A percentile compares a stretch with the other conserved stretches of the same genome.
phyloP scores from a whole-genome alignment of 495 filamentous ascomycete species.

The Hypoxylon cercidicola region DNA sequence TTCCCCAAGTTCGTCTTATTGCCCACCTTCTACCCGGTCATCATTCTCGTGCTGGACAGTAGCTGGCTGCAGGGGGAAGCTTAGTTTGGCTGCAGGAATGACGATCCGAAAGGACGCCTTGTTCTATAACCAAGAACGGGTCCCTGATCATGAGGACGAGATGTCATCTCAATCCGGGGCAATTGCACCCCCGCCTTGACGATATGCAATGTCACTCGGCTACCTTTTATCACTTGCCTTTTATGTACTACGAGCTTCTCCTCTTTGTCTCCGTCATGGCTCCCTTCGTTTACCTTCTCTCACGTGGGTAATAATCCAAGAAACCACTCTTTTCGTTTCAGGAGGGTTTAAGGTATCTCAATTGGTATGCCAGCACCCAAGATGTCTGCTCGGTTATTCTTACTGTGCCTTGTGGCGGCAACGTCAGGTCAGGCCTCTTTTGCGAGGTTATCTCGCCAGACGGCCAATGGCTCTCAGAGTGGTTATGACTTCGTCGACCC shows the following conservation, averaged over 20 bases:
- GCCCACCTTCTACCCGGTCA: conserved; percentile 1
- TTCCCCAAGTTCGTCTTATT: conserved; percentile 3
- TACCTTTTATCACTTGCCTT: conserved; percentile 28
- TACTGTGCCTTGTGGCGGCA: conserved; percentile 29
- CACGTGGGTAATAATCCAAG: not conserved
- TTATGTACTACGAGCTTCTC: conserved; percentile 22
- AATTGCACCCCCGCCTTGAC: conserved; percentile 33
- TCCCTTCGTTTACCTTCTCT: not conserved
- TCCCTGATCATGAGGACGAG: conserved; percentile 10
- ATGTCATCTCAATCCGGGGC: conserved; percentile 30
- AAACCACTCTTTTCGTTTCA: not conserved
- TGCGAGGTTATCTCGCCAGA: conserved; percentile 8
- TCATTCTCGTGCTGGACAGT: not conserved
- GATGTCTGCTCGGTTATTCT: conserved; percentile 38
- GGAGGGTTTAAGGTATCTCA: conserved; percentile 12
- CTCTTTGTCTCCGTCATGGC: conserved; percentile 17
- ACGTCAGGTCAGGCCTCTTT: conserved; percentile 26
- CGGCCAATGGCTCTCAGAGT: conserved; percentile 19
- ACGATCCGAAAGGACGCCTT: conserved; percentile 19
- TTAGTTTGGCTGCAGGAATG: conserved; percentile 28
- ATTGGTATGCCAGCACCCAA: conserved; percentile 17
- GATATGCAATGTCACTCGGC: conserved; percentile 34
- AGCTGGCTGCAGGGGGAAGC: conserved; percentile 12
- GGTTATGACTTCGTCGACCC: conserved; percentile 59
- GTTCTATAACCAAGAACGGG: conserved; percentile 7